Conservation (phyloP, 23 red algal genomes). For the Agarophyton chilense region DNA sequence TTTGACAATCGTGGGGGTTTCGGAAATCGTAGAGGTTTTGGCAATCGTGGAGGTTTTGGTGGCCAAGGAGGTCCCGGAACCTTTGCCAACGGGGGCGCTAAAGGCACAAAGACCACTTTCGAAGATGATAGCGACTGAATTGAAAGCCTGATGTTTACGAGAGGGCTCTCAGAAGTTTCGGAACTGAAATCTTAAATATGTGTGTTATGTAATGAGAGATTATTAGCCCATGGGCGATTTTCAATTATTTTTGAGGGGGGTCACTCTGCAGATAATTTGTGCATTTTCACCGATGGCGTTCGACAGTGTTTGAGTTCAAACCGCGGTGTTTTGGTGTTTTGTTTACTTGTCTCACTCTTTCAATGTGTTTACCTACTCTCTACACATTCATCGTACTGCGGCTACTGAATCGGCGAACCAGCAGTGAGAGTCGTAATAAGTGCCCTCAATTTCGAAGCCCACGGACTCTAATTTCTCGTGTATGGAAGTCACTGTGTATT, state of each 20-base stretch:
- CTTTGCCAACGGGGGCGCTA: constrained; percentile 17
- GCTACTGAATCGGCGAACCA: constrained; percentile 83
- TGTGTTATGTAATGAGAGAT: background rate
- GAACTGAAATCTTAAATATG: background rate
- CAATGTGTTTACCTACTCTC: background rate
- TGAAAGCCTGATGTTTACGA: background rate
- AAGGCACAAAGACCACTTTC: constrained; percentile 45
- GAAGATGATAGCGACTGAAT: constrained; percentile 52
- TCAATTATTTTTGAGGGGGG: too few relatives aligned
- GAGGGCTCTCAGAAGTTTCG: background rate
- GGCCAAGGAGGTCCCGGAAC: background rate
- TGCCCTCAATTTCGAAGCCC: constrained; percentile 56
- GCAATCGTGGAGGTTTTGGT: constrained; percentile 16
- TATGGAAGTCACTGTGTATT: constrained; percentile 81
- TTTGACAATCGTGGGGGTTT: background rate
- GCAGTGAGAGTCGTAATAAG: constrained; percentile 55
- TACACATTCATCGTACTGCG: background rate
- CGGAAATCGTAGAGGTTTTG: constrained; percentile 25
- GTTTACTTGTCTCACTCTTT: background rate
- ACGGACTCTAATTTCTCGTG: constrained; percentile 23
- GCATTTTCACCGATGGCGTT: background rate
- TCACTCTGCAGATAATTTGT: too few relatives aligned
- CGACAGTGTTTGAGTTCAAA: background rate
- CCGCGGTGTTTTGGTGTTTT: background rate
- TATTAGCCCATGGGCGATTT: too few relatives aligned